A percentile compares a stretch with the other conserved stretches of the same genome.
Evolutionary conservation across 257 asterid species (phyloP).

Genomic region (Lavandula angustifolia): DNA sequence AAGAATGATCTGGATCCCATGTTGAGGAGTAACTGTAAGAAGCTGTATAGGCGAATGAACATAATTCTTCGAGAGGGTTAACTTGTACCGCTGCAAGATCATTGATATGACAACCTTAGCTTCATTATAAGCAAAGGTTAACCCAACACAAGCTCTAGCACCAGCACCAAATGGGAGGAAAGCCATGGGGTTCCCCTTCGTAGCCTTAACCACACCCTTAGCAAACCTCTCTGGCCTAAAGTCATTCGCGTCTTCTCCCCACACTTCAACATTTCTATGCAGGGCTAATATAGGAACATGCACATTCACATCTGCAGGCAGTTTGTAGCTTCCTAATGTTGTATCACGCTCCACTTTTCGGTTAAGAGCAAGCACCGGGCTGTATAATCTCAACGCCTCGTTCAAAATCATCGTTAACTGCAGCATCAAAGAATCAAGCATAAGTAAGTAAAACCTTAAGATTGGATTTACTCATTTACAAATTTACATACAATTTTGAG

Average conservation of each 20-base stretch:
- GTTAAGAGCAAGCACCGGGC: conserved; percentile 10
- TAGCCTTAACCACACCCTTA: conserved; percentile 34
- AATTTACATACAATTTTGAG: conserved; percentile 36
- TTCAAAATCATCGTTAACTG: conserved; percentile 34
- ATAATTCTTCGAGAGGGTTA: conserved; percentile 32
- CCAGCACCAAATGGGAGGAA: conserved; percentile 35
- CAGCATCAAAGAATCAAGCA: background rate
- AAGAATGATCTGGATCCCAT: conserved; percentile 42
- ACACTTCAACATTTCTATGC: conserved; percentile 27
- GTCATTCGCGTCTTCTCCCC: conserved; percentile 31
- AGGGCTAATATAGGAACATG: conserved; percentile 11
- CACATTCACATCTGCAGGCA: conserved; percentile 29
- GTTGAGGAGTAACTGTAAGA: conserved; percentile 40
- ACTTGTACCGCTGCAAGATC: conserved; percentile 28
- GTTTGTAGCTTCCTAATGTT: conserved; percentile 24
- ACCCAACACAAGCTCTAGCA: conserved; percentile 30
- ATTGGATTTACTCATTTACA: no score
- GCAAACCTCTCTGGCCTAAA: conserved; percentile 36
- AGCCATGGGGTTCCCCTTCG: conserved; percentile 18
- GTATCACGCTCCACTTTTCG: conserved; percentile 19
- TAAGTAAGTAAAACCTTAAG: no score
- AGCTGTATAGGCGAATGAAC: conserved; percentile 46
- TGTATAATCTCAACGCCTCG: conserved; percentile 32
- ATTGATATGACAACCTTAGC: conserved; percentile 20
- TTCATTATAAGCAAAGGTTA: conserved; percentile 20